Conservation (phyloP, 768 basidiomycete genomes). For the Fomitopsis pulvina region DNA sequence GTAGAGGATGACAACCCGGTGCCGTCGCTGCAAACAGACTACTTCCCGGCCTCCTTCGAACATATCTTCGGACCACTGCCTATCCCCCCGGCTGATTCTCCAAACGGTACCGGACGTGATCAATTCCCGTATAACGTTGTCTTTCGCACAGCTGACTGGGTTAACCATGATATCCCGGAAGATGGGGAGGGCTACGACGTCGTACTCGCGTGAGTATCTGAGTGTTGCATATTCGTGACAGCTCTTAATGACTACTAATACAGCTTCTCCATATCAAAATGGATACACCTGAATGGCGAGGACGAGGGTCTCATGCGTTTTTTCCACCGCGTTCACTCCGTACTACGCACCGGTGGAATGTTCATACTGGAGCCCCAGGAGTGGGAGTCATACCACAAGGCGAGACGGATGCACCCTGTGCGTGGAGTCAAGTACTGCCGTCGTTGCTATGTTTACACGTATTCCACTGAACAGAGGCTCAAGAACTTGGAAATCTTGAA, state of each 20-base stretch:
- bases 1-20: neutral
- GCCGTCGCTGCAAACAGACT: conserved; percentile 24
- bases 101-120: conserved; percentile 21
- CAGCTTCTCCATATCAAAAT: conserved; percentile 85
- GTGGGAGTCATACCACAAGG: conserved; percentile 81
- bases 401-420: conserved; percentile 61
- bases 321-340: conserved; percentile 53
- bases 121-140: conserved; percentile 74
- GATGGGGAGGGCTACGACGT: conserved; percentile 67
- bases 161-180: conserved; percentile 43
- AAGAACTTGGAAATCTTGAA: conserved; percentile 53
- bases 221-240: neutral
- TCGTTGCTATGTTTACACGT: neutral
- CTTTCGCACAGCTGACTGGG: conserved; percentile 74
- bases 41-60: conserved; percentile 76
- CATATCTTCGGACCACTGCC: conserved; percentile 73
- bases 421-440: no score
- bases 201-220: conserved; percentile 60
- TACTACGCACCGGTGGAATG: conserved; percentile 54
- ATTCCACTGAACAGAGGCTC: conserved; percentile 40
- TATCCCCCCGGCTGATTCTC: conserved; percentile 39
- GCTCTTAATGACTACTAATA: neutral
- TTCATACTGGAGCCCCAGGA: conserved; percentile 81
- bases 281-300: conserved; percentile 83
- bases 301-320: conserved; percentile 67